Evolutionary conservation across 495 filamentous ascomycete genomes (phyloP), one percentile per base, ranked within the genome.

Genomic region (Daldinia vernicosa): DNA sequence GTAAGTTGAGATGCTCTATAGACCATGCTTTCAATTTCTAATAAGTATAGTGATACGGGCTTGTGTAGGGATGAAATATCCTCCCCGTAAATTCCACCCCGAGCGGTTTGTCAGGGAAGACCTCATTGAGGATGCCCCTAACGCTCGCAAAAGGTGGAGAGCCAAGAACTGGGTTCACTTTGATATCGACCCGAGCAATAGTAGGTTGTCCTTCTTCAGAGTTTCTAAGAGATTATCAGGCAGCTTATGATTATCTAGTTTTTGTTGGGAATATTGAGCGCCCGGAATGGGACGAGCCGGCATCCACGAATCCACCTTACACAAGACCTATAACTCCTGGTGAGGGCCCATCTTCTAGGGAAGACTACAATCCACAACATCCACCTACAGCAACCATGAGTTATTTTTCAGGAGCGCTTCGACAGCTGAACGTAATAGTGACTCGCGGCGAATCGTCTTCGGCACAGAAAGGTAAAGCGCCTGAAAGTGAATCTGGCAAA

Each of bases 21-120:
- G 11, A 14, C 6, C 3, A 54, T 54, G 6, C 15, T 14, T 22
- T 27, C 27, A 9, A 50, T 59, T 6, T 15, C 55, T 67, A 60
- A 64, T 26, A 0, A 22, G 3, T 26, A 0, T 26, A 72, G 69
- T 72, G 65, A 50, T 72, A 5, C 64, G 65, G 0, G 55, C 59
- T 12, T 68, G 64, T 26, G 50, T 68, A 5, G 70, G 55, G 0
- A 43, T 72, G 65, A 72, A 68, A 68, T 72, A 68, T 17, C 70
- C 70, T 22, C 64, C 65, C n/a, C 51, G 65, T 33, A 72, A 72
- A 51, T 72, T 72, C 26, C 70, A 72, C 26, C 70, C 70, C 17
- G 0, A 45, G 50, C 50, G 24, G 15, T n/a, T n/a, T 28, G 24
- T 1, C 4, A n/a, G 8, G 7, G 3, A 3, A 1, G 66, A 69